A percentile compares a stretch with the other conserved stretches of the same genome.
These are phyloP conservation scores for Pyrus betulifolia DNA, from an alignment of 306 rosid genomes.

Conservation along the genomic window DNA sequence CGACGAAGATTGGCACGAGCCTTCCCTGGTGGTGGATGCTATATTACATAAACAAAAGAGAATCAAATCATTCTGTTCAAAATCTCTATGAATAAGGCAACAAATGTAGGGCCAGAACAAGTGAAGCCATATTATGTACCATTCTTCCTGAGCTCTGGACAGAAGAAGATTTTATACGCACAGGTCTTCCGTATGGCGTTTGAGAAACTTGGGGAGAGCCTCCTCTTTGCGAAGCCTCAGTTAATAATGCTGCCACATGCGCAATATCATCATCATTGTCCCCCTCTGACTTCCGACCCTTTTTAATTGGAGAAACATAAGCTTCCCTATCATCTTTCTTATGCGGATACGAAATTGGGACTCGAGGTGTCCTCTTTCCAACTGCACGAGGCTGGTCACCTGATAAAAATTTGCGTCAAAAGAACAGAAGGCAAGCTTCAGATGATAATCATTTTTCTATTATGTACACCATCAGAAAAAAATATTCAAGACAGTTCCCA, in stretches of 20 bases:
- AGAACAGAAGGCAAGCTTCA: slow-evolving; percentile 9
- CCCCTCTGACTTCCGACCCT: slow-evolving; percentile 35
- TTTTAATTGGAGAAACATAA: slow-evolving; percentile 38
- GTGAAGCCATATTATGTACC: slow-evolving; percentile 20
- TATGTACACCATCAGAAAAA: not conserved
- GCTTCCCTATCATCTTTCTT: slow-evolving; percentile 35
- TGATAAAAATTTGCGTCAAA: slow-evolving; percentile 25
- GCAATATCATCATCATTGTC: slow-evolving; percentile 53
- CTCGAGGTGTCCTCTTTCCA: slow-evolving; percentile 76
- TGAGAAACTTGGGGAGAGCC: slow-evolving; percentile 57
- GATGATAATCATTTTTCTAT: not conserved
- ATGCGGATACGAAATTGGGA: slow-evolving; percentile 46
- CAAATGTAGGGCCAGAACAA: not conserved
- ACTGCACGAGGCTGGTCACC: slow-evolving; percentile 71
- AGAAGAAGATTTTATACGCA: slow-evolving; percentile 34
- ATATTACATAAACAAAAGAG: slow-evolving; percentile 18
- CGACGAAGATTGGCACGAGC: slow-evolving; percentile 34
- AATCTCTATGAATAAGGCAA: slow-evolving; percentile 9
- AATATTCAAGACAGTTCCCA: not conserved
- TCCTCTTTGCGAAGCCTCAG: slow-evolving; percentile 65
- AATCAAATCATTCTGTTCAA: slow-evolving; percentile 3
- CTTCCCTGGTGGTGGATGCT: slow-evolving; percentile 36
- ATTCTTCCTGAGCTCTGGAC: slow-evolving; percentile 43
- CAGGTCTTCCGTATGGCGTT: slow-evolving; percentile 30
- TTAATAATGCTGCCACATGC: slow-evolving; percentile 46